phyloP scores from a whole-genome alignment of 1,284 basidiomycete genomes.

The Marasmius sp. region DNA sequence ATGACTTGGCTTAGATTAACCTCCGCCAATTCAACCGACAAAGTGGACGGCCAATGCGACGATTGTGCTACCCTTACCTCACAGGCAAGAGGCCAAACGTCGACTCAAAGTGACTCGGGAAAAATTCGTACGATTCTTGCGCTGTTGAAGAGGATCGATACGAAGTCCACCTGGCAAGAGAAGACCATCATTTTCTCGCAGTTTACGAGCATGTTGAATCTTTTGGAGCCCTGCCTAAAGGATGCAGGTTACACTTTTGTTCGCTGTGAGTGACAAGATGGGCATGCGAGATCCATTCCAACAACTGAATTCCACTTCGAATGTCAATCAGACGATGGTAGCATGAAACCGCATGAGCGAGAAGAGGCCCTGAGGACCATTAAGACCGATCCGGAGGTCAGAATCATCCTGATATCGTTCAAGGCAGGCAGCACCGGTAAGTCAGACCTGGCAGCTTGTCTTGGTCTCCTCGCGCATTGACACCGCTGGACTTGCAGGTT shows the following conservation, averaged over 20 bases:
- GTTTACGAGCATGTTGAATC: conserved; percentile 76
- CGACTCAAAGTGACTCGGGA: conserved; percentile 63
- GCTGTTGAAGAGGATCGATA: conserved; percentile 68
- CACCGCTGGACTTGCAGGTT: conserved; percentile 43
- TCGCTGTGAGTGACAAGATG: conserved; percentile 66
- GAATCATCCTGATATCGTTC: conserved; percentile 93
- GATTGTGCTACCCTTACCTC: conserved; percentile 57
- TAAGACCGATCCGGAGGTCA: conserved; percentile 53
- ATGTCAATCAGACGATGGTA: conserved; percentile 73
- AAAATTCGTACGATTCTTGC: conserved; percentile 86
- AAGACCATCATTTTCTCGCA: conserved; percentile 90
- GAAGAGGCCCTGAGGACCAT: conserved; percentile 77
- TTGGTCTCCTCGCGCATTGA: too few species aligned
- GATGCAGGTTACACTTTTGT: conserved; percentile 66
- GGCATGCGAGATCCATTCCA: too few species aligned
- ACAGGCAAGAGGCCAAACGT: conserved; percentile 28
- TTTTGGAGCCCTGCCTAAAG: conserved; percentile 69
- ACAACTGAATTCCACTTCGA: too few species aligned
- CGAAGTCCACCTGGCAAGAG: conserved; percentile 60
- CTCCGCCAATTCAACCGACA: conserved; percentile 5
- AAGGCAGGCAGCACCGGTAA: conserved; percentile 90
- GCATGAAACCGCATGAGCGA: conserved; percentile 77
- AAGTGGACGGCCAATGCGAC: conserved; percentile 44
- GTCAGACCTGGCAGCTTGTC: not conserved
- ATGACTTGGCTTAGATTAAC: not conserved